These are phyloP conservation scores for Stereocaulon alpinum DNA, from an alignment of 495 filamentous ascomycete genomes.

Conservation along the genomic window DNA sequence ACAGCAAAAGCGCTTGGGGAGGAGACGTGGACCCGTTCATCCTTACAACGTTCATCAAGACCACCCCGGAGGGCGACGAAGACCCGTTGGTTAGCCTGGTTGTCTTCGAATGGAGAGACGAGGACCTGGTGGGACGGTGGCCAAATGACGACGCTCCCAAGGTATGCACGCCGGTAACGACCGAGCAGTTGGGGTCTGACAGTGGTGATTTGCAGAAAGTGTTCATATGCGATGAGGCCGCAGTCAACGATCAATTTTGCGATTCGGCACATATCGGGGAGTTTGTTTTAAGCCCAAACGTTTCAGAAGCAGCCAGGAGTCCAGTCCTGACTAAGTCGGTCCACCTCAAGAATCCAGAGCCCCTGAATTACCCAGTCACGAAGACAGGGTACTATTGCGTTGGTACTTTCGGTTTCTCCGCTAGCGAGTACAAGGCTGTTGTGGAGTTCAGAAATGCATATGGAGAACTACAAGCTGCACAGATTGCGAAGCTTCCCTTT, in stretches of 20 bases:
- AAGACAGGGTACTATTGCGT: slow-evolving; percentile 97
- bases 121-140: slow-evolving; percentile 58
- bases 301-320: slow-evolving; percentile 53
- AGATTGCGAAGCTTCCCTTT: slow-evolving; percentile 96
- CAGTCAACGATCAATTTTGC: slow-evolving; percentile 59
- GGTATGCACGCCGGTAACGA: slow-evolving; percentile 5
- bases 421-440: slow-evolving; percentile 60
- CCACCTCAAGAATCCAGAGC: slow-evolving; percentile 62
- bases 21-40: slow-evolving; percentile 85
- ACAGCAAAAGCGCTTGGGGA: slow-evolving; percentile 81
- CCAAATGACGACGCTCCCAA: slow-evolving; percentile 16
- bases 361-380: slow-evolving; percentile 70
- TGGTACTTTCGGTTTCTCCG: slow-evolving; percentile 55
- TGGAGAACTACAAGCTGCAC: slow-evolving; percentile 86
- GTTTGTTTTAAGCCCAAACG: slow-evolving; percentile 71
- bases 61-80: slow-evolving; percentile 40
- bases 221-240: slow-evolving; percentile 64
- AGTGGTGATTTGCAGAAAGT: slow-evolving; percentile 37
- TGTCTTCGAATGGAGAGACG: slow-evolving; percentile 90
- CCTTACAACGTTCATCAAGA: slow-evolving; percentile 64
- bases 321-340: slow-evolving; percentile 69
- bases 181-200: slow-evolving; percentile 1
- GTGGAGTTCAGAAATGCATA: slow-evolving; percentile 93
- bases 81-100: slow-evolving; percentile 76
- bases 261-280: slow-evolving; percentile 64